Conservation (phyloP, 352 stramenopile species). For the Phytophthora quininea region DNA sequence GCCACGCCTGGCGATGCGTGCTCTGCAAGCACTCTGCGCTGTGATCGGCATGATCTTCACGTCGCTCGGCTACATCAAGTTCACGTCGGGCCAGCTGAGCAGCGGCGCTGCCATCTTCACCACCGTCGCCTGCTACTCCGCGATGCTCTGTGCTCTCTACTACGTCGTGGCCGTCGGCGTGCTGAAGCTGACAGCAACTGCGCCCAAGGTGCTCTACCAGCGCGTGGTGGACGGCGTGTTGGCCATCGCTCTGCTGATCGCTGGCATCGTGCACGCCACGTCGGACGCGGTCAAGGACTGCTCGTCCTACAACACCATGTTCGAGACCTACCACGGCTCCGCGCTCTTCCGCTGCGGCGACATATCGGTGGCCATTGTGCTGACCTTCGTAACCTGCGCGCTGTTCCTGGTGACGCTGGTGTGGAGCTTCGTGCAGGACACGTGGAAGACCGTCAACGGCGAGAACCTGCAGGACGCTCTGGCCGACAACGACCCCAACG, state of each 20-base stretch:
- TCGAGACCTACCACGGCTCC: constrained; percentile 48
- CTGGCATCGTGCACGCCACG: constrained; percentile 39
- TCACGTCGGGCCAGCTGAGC: constrained; percentile 40
- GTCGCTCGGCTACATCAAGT: constrained; percentile 53
- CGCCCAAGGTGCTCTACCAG: constrained; percentile 37
- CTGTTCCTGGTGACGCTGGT: constrained; percentile 40
- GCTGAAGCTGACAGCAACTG: constrained; percentile 24
- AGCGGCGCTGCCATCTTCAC: constrained; percentile 45
- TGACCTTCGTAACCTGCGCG: constrained; percentile 48
- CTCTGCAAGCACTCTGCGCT: constrained; percentile 36
- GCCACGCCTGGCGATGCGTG: constrained; percentile 28
- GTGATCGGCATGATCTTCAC: constrained; percentile 51
- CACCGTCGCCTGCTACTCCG: constrained; percentile 47
- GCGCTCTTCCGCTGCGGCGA: constrained; percentile 51
- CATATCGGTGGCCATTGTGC: constrained; percentile 41
- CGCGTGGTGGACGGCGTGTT: constrained; percentile 36
- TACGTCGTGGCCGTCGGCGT: constrained; percentile 41
- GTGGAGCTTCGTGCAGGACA: constrained; percentile 42
- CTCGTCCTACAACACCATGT: constrained; percentile 46
- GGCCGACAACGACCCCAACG: constrained; percentile 31
- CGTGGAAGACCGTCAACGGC: constrained; percentile 20
- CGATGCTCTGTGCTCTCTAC: constrained; percentile 42
- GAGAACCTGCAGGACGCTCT: constrained; percentile 29
- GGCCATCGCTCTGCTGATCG: constrained; percentile 35
- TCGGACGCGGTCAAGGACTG: constrained; percentile 44